Evolutionary conservation across 2,329 filamentous ascomycete genomes (phyloP), one percentile per base, ranked within the genome.

Genomic region (Neonectria faginata): DNA sequence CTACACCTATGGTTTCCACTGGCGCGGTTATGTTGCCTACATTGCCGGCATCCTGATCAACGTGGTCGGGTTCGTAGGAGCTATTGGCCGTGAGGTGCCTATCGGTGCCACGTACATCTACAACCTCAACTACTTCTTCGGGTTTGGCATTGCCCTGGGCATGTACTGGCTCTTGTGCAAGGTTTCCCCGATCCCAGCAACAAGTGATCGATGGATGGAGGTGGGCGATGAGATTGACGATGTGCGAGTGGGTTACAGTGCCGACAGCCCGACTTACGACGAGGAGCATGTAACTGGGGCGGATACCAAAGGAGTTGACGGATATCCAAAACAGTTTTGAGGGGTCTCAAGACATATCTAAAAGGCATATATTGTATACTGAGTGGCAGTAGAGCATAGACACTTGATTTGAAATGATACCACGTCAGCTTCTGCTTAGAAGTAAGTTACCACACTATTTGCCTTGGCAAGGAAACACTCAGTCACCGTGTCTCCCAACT

Each of bases 61-160:
- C 72, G 92, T 97, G 4, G 93, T 97, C 5, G 94, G 94, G 0
- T 97, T 97, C 70, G 93, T 89, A 1, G 94, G 93, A 3, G 93
- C 92, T 0, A 86, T 97, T 27, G 93, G 93, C 1, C 77, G 74
- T 18, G 68, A 81, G 2, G 93, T 97, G 0, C 94, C 95, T 0
- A 82, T 87, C 6, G 94, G 91, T 1, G 94, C 95, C 2, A 88
- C 86, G 1, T 97, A 97, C 75, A 88, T 97, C 64, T 97, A 97
- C 83, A 92, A 94, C 69, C 75, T 97, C 72, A 97, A 97, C 79
- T 97, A 94, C 82, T 97, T 97, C 77, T 86, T 87, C 47, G 94
- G 94, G 0, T 94, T 97, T 76, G 83, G 93, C 51, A 86, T 97
- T 11, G 87, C 92, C 0, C 82, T 82, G 0, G 75, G 68, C 0